These are phyloP conservation scores for Cyberlindnera nakhonratchasimensis DNA, from an alignment of 805 yeast species.

Conservation along the genomic window DNA sequence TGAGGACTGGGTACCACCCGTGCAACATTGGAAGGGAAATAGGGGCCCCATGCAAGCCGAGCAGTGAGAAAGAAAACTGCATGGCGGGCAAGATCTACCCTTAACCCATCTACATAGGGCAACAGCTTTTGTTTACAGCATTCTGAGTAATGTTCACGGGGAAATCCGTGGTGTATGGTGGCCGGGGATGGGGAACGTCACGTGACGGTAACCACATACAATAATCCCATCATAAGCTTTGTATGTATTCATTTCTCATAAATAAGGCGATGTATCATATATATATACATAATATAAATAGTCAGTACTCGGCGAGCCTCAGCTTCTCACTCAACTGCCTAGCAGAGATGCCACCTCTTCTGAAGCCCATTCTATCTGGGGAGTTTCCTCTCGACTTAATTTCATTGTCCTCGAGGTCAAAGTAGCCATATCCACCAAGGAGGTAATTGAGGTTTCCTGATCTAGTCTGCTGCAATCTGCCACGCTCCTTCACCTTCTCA, in stretches of 20 bases:
- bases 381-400: slow-evolving; percentile 43
- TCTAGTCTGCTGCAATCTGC: slow-evolving; percentile 29
- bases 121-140: too few relatives aligned
- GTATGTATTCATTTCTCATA: not conserved
- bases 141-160: too few relatives aligned
- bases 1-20: too few relatives aligned
- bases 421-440: slow-evolving; percentile 86
- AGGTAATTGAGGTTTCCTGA: slow-evolving; percentile 38
- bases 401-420: slow-evolving; percentile 65
- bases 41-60: too few relatives aligned
- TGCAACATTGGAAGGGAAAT: too few relatives aligned
- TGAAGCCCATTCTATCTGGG: slow-evolving; percentile 26
- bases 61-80: too few relatives aligned
- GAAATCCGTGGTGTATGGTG: too few relatives aligned
- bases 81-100: too few relatives aligned
- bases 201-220: too few relatives aligned
- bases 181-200: too few relatives aligned
- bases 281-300: slow-evolving; percentile 1
- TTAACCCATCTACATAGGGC: too few relatives aligned
- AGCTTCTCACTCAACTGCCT: slow-evolving; percentile 29
- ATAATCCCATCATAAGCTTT: too few relatives aligned
- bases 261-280: not conserved
- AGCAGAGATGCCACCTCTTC: slow-evolving; percentile 24
- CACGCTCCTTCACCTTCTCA: slow-evolving; percentile 20
- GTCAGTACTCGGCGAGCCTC: slow-evolving; percentile 29